Base-by-base conservation (phyloP, 2,329 filamentous ascomycete species). In the Aspergillus glaucus region DNA sequence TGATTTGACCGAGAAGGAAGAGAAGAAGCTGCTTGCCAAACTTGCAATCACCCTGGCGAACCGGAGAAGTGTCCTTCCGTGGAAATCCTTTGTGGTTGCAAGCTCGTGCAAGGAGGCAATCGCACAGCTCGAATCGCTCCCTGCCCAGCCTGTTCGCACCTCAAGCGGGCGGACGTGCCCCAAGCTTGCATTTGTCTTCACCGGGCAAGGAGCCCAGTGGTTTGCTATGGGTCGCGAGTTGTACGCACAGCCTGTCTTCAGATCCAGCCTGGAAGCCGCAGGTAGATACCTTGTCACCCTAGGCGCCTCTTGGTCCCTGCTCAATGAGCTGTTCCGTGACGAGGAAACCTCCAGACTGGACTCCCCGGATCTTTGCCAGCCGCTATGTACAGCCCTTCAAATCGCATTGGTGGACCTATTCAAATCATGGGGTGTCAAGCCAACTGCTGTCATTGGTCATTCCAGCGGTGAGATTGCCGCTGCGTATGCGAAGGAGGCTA, bases 401-500 rank as follows among this genome's bases (percentile, higher is more conserved):
- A 55, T 80, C 3, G 71, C 69, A 1, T 52, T 79, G 3, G 65
- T 71, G 0, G 65, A 73, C 9, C 58, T 79, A 2, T 58, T 80
- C 2, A 45, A 65, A 21, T 70, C 68, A 1, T 77, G 69, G 66
- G 67, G 66, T 0, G 60, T 79, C 14, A 47, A 48, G 8, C 74
- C 75, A 0, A 43, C 54, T 0, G 64, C 62, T 3, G 73, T 76
- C 0, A 59, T 69, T 1, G 75, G 75, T 0, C 76, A 79, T 52
- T 76, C 73, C 0, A 70, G 65, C 44, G 76, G 76, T 12, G 76
- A 79, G 49, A 75, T 78, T 26, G 73, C 59, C 3, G 75, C 75
- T 3, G 75, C 76, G 0, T 78, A 73, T 48, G 72, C 75, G 1
- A 61, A 71, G 3, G 69, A 66, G 1, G 21, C 50, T 3, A 12